Percentiles rank a stretch among this genome's conserved stretches.
phyloP scores from a whole-genome alignment of 2,329 filamentous ascomycete genomes.

The Fusarium secorum region DNA sequence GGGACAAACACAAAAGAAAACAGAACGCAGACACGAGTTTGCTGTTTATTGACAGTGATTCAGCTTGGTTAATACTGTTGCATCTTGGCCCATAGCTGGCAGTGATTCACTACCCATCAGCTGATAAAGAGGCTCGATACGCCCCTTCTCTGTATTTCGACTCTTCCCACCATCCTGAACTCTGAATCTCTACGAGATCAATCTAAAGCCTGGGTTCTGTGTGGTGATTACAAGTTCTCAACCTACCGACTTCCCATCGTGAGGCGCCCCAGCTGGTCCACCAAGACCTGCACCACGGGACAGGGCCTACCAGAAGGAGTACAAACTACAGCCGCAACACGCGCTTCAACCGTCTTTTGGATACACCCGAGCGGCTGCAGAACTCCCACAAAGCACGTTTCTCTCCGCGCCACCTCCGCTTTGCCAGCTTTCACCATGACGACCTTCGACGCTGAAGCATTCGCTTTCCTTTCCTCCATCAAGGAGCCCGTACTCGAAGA shows the following conservation, averaged over 20 bases:
- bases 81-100: neutral
- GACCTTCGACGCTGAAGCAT: neutral
- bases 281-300: neutral
- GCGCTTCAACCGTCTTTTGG: neutral
- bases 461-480: neutral
- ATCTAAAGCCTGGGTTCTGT: neutral
- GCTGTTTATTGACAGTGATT: neutral
- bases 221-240: neutral
- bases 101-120: neutral
- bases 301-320: neutral
- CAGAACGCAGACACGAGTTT: too few relatives aligned
- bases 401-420: too few relatives aligned
- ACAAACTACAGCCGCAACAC: neutral
- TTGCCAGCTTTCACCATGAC: neutral
- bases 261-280: neutral
- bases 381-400: neutral
- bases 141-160: too few relatives aligned
- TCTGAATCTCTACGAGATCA: neutral
- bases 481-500: neutral
- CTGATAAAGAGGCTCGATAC: too few relatives aligned
- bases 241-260: neutral
- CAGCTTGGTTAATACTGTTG: too few relatives aligned
- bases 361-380: neutral
- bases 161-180: too few relatives aligned
- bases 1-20: fast-evolving